Evolutionary conservation across 2,329 filamentous ascomycete genomes (phyloP), one percentile per base, ranked within the genome.

Genomic region (Arachnopeziza araneosa): DNA sequence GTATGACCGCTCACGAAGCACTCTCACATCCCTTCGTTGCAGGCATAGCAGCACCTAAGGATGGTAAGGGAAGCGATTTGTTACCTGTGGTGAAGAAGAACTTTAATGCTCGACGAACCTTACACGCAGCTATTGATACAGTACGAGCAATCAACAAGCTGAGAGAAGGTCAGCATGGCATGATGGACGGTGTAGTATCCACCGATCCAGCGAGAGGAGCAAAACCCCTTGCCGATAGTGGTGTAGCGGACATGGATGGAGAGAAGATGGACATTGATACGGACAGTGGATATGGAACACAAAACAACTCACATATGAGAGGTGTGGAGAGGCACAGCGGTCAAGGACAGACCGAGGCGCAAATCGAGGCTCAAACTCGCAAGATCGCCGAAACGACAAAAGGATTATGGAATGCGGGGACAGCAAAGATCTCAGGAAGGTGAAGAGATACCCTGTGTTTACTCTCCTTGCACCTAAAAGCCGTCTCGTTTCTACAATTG

Each of bases 1-100:
- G 95, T 68, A 95, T 98, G 84, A 97, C 93, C 1, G 89, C 93
- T 9, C 92, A 98, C 75, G 90, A 87, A 71, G 86, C 86, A 24
- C 80, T 89, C 32, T 81, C 83, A 64, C 86, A 89, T 68, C 80
- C 84, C 49, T 89, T 89, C 73, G 81, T 88, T 17, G 80, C 83
- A 7, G 81, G 80, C 58, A 76, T 79, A 48, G 72, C 75, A 36
- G 72, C 70, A 26, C 74, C 74, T 51, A 78, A 79, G 61, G 67
- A 65, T 54, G 75, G 76, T 63, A 79, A 77, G 72, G 82, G 82
- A 69, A 79, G 83, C 73, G 87, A 89, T 76, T 75, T 89, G 64
- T 75, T 89, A 63, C 86, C 86, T 9, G 84, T 83, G 7, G 85
- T 89, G 72, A 87, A 88, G 80, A 88, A 88, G 81, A 89, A 89